Percentiles rank a stretch among this genome's conserved stretches.
Evolutionary conservation across 2,329 filamentous ascomycete species (phyloP).

Genomic region (Fusarium anguioides): DNA sequence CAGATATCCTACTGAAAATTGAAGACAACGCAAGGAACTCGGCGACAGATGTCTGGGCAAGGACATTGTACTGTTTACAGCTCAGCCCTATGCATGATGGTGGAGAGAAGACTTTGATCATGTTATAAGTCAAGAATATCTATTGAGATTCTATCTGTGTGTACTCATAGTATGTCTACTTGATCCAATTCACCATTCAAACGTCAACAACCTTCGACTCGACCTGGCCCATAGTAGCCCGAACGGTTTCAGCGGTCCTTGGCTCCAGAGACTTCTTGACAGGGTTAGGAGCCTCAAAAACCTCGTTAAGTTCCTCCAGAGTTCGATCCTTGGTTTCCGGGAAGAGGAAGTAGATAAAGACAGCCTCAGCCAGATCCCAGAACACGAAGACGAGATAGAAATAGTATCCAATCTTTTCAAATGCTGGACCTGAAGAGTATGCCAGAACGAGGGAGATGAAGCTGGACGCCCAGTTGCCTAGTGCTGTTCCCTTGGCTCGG

Average conservation of each 20-base stretch:
- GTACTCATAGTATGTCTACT: fast-evolving
- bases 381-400: slow-evolving; percentile 58
- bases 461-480: slow-evolving; percentile 55
- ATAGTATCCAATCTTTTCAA: slow-evolving; percentile 57
- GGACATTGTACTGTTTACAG: background rate
- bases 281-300: slow-evolving; percentile 32
- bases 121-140: too few relatives aligned
- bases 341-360: slow-evolving; percentile 62
- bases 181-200: background rate
- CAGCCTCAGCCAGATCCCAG: slow-evolving; percentile 57
- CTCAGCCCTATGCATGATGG: background rate
- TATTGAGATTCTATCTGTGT: background rate
- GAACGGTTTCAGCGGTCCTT: slow-evolving; percentile 25
- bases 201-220: slow-evolving; percentile 11
- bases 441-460: slow-evolving; percentile 56
- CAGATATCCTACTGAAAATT: background rate
- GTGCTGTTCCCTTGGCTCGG: slow-evolving; percentile 51
- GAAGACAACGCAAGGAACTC: too few relatives aligned
- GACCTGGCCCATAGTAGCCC: slow-evolving; percentile 23
- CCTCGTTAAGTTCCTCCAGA: slow-evolving; percentile 59
- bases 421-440: slow-evolving; percentile 56
- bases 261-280: slow-evolving; percentile 37
- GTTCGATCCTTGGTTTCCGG: slow-evolving; percentile 59
- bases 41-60: too few relatives aligned
- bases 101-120: too few relatives aligned